phyloP scores from a whole-genome alignment of 208 protist species.

The Trypanosoma melophagium region DNA sequence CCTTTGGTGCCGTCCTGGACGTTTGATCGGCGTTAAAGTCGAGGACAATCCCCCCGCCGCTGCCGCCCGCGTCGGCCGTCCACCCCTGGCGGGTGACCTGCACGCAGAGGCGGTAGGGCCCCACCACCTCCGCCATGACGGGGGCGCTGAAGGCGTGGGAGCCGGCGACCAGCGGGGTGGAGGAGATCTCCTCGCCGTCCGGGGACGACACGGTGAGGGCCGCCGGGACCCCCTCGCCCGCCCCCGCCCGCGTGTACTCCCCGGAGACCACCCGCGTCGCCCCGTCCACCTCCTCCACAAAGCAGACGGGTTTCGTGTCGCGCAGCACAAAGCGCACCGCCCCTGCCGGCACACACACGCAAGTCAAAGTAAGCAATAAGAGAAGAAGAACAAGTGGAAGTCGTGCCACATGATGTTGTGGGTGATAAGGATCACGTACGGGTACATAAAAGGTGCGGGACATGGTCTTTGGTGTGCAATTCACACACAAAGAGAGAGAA shows the following conservation, averaged over 20 bases:
- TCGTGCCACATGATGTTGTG: not conserved
- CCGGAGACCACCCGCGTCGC: slow-evolving; percentile 38
- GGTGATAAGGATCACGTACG: no score
- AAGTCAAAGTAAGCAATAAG: slow-evolving; percentile 1
- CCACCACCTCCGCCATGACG: not conserved
- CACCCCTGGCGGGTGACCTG: slow-evolving; percentile 9
- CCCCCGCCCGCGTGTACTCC: slow-evolving; percentile 33
- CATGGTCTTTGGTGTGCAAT: no score
- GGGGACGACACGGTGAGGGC: no score
- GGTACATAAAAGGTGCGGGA: no score
- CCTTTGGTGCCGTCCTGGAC: not conserved
- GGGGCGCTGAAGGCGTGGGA: slow-evolving; percentile 25
- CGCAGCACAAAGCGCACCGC: slow-evolving; percentile 48
- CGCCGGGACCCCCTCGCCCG: not conserved
- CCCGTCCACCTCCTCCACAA: slow-evolving; percentile 50
- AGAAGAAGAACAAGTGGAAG: not conserved
- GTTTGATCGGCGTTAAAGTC: slow-evolving; percentile 32
- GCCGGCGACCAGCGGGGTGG: slow-evolving; percentile 15
- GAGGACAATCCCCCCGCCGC: slow-evolving; percentile 15
- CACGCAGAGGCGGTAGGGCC: slow-evolving; percentile 34
- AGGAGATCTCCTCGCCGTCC: not conserved
- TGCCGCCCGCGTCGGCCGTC: slow-evolving; percentile 1
- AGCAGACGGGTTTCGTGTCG: slow-evolving; percentile 51
- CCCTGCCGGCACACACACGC: not conserved
- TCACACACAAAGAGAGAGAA: no score